Percentiles rank a stretch among this genome's conserved stretches.
Evolutionary conservation across 2,329 filamentous ascomycete species (phyloP).

Genomic region (Trichoderma atrobrunneum): DNA sequence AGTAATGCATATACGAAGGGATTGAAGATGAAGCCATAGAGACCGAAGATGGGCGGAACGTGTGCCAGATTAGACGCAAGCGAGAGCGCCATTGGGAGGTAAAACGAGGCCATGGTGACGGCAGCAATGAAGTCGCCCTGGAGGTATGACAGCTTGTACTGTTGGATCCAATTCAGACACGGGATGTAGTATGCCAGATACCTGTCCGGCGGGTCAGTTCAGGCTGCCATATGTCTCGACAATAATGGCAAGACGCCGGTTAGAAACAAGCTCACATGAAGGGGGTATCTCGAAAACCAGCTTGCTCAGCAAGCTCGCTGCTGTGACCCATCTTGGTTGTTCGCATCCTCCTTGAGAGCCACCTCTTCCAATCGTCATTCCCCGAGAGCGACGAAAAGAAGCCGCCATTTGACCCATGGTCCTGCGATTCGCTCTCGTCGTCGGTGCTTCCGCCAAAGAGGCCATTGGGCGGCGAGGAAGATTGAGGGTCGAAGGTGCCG

Average conservation of each 20-base stretch:
- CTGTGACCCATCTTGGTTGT: slow-evolving; percentile 71
- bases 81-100: slow-evolving; percentile 94
- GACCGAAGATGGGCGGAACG: slow-evolving; percentile 85
- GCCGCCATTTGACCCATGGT: slow-evolving; percentile 33
- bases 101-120: slow-evolving; percentile 96
- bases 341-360: slow-evolving; percentile 51
- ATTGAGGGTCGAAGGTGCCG: slow-evolving; percentile 72
- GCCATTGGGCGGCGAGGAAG: slow-evolving; percentile 47
- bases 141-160: slow-evolving; percentile 80
- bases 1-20: slow-evolving; percentile 88
- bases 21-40: slow-evolving; percentile 92
- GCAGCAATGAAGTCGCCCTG: slow-evolving; percentile 85
- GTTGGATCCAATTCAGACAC: slow-evolving; percentile 82
- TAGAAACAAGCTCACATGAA: slow-evolving; percentile 61
- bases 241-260: not conserved
- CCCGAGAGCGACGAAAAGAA: slow-evolving; percentile 38
- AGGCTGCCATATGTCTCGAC: not conserved
- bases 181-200: slow-evolving; percentile 94
- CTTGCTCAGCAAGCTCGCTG: slow-evolving; percentile 65
- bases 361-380: slow-evolving; percentile 46
- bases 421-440: slow-evolving; percentile 34
- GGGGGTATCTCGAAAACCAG: slow-evolving; percentile 70
- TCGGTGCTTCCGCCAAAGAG: slow-evolving; percentile 29
- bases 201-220: slow-evolving; percentile 42
- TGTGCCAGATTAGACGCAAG: slow-evolving; percentile 90